Base-by-base conservation (phyloP, 345 rosid genomes). In the Sapria himalayana region DNA sequence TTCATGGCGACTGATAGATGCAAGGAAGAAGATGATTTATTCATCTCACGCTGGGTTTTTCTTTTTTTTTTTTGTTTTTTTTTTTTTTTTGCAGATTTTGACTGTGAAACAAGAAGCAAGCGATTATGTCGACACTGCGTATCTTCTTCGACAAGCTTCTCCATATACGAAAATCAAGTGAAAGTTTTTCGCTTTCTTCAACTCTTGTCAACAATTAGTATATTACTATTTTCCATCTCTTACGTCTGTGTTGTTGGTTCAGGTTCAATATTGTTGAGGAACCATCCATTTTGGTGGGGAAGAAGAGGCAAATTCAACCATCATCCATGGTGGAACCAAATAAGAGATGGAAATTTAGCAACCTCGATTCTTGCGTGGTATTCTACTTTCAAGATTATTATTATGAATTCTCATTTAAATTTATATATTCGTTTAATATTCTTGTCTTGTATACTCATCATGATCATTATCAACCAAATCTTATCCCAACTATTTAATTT, bases 151-250 rank as follows among this genome's bases (percentile, higher is more conserved):
- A 69, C 94, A 86, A 52, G 92, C 92, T 35, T 76, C 94, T 14
- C 97, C 94, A 19, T 86, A 50, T 15, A 86, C 66, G 84, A 73
- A 73, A 53, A 86, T 86, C 61, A 70, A 78, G 97, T 81, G 66
- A 41, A 46, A 17, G 10, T 54, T 25, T 35, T 3, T 15, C 17
- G 42, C 9, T 10, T 20, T 39, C 44, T 33, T 32, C 19, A 33
- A 25, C 33, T 22, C 14, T n/a, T n/a, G n/a, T n/a, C n/a, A n/a
- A n/a, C n/a, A n/a, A n/a, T n/a, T n/a, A n/a, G n/a, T n/a, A n/a
- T n/a, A n/a, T n/a, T n/a, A n/a, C n/a, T n/a, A n/a, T n/a, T n/a
- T n/a, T n/a, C n/a, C n/a, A n/a, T n/a, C n/a, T n/a, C n/a, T n/a
- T n/a, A n/a, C n/a, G n/a, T n/a, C n/a, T n/a, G n/a, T n/a, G n/a